Conservation (phyloP, 768 basidiomycete genomes). For the Neoboletus brunneissimus region DNA sequence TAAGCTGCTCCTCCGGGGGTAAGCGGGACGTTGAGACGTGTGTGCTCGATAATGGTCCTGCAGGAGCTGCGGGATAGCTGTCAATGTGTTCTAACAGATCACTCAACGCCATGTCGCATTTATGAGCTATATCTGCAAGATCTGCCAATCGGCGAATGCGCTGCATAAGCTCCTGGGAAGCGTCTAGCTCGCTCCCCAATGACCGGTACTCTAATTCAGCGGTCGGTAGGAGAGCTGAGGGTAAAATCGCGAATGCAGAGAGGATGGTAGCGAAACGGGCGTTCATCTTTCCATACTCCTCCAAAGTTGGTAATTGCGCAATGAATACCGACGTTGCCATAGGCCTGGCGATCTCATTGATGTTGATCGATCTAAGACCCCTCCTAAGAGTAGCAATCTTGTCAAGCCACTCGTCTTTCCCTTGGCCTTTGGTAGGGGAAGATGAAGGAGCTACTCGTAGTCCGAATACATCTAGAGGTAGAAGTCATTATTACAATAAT, state of each 20-base stretch:
- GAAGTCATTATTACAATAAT: slow-evolving; percentile 3
- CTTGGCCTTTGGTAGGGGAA: slow-evolving; percentile 35
- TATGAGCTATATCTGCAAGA: slow-evolving; percentile 46
- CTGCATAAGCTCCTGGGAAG: slow-evolving; percentile 46
- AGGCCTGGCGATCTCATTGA: slow-evolving; percentile 53
- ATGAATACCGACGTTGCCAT: slow-evolving; percentile 30
- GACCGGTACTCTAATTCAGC: slow-evolving; percentile 61
- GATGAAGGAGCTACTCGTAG: slow-evolving; percentile 37
- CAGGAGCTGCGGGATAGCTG: slow-evolving; percentile 67
- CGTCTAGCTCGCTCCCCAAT: slow-evolving; percentile 56
- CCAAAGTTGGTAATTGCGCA: slow-evolving; percentile 50
- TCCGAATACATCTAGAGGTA: slow-evolving; percentile 57
- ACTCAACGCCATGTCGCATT: slow-evolving; percentile 75
- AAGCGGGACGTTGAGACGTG: slow-evolving; percentile 41
- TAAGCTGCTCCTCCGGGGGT: slow-evolving; percentile 66
- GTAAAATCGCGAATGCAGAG: slow-evolving; percentile 47
- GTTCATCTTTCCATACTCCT: slow-evolving; percentile 47
- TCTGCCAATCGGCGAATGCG: slow-evolving; percentile 53
- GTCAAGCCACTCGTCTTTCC: slow-evolving; percentile 45
- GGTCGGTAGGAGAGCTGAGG: slow-evolving; percentile 40
- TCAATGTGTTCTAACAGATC: slow-evolving; percentile 85
- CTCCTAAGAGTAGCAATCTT: slow-evolving; percentile 55
- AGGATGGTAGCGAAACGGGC: slow-evolving; percentile 44
- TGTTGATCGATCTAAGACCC: slow-evolving; percentile 57
- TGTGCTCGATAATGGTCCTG: slow-evolving; percentile 48